phyloP scores from a whole-genome alignment of 108 stramenopile genomes.

The Cyclotella choctawhatcheeana region DNA sequence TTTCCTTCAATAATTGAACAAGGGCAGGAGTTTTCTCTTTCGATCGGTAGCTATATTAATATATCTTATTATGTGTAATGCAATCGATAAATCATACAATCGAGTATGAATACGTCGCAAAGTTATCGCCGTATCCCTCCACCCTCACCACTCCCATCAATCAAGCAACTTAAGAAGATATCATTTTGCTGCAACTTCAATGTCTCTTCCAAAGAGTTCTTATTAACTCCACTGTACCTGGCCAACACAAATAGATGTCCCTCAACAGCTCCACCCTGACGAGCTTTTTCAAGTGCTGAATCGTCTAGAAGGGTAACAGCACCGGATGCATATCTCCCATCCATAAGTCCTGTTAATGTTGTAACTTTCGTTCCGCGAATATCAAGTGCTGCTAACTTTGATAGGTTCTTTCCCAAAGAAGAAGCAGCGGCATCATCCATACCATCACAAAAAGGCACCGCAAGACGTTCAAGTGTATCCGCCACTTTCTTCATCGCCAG shows the following conservation, averaged over 20 bases:
- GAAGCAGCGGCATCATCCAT: conserved; percentile 76
- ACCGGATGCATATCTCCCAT: conserved; percentile 69
- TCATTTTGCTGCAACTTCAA: conserved; percentile 50
- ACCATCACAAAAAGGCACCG: conserved; percentile 76
- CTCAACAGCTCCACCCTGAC: background rate
- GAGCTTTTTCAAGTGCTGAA: background rate
- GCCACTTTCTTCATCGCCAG: conserved; percentile 43
- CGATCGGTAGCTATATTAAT: too few relatives aligned
- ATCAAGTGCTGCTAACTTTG: conserved; percentile 64
- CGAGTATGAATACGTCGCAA: background rate
- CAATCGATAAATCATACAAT: too few relatives aligned
- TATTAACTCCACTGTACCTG: conserved; percentile 69
- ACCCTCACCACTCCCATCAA: conserved; percentile 74
- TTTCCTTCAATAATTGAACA: too few relatives aligned
- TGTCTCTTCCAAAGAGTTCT: conserved; percentile 71
- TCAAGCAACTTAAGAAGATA: conserved; percentile 55
- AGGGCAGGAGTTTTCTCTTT: too few relatives aligned
- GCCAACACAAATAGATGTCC: conserved; percentile 69
- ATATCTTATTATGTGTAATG: too few relatives aligned
- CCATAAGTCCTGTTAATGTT: conserved; percentile 76
- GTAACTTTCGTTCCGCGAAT: conserved; percentile 69
- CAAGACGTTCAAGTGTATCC: conserved; percentile 52
- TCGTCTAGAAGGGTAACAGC: conserved; percentile 15
- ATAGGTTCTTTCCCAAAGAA: conserved; percentile 66
- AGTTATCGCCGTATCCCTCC: conserved; percentile 51